Evolutionary conservation across 805 yeast genomes (phyloP).

Genomic region (Nakazawaea populi): DNA sequence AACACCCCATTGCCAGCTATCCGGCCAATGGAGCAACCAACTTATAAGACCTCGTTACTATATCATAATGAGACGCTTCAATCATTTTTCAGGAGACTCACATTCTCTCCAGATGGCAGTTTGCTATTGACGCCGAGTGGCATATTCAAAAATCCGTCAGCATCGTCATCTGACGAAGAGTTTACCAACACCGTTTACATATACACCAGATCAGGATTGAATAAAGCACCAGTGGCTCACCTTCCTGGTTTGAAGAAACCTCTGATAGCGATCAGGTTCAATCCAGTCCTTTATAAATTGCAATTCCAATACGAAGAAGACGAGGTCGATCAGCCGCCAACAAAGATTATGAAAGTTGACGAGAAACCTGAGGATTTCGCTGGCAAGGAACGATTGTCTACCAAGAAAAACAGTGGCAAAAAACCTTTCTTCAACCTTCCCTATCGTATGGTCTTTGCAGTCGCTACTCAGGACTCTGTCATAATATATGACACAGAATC

Average conservation of each 20-base stretch:
- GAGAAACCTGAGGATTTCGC: neutral
- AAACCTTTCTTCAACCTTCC: constrained; percentile 48
- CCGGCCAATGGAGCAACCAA: constrained; percentile 29
- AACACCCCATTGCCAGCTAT: constrained; percentile 41
- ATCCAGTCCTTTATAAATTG: constrained; percentile 54
- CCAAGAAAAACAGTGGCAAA: neutral
- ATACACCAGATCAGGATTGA: constrained; percentile 65
- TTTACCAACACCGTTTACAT: constrained; percentile 69
- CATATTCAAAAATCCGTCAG: constrained; percentile 31
- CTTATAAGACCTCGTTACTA: constrained; percentile 35
- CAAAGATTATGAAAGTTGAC: constrained; percentile 6
- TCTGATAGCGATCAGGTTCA: constrained; percentile 76
- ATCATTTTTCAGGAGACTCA: constrained; percentile 81
- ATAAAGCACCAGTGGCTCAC: constrained; percentile 67
- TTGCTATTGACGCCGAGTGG: constrained; percentile 79
- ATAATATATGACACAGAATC: constrained; percentile 76
- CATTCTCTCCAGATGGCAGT: constrained; percentile 88
- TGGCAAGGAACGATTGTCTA: neutral
- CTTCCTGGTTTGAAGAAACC: constrained; percentile 79
- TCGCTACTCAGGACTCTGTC: constrained; percentile 87
- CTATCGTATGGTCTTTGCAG: constrained; percentile 82
- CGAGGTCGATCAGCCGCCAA: constrained; percentile 8
- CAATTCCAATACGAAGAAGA: constrained; percentile 8
- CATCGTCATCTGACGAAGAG: constrained; percentile 24
- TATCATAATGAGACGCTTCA: constrained; percentile 86